These are phyloP conservation scores for Endotrypanum monterogeii DNA, from an alignment of 208 protist genomes.

Conservation along the genomic window DNA sequence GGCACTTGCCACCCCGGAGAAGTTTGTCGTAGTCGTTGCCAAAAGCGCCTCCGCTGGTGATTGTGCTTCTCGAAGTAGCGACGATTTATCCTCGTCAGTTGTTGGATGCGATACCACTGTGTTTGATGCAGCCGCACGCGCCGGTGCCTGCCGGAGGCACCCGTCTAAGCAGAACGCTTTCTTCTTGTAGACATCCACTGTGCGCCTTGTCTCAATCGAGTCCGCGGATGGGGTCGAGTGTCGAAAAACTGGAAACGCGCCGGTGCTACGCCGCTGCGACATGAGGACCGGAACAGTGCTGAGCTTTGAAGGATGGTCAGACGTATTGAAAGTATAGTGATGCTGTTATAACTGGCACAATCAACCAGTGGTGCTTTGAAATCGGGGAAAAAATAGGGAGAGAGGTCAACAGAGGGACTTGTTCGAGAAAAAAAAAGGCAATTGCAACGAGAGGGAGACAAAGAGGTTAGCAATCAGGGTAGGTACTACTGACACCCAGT, in stretches of 20 bases:
- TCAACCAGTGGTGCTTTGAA: no score
- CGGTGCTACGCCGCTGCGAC: constrained; percentile 6
- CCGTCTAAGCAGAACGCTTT: constrained; percentile 23
- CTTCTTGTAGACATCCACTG: constrained; percentile 2
- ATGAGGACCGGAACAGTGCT: background rate
- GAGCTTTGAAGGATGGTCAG: background rate
- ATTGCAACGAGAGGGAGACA: no score
- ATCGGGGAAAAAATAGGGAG: no score
- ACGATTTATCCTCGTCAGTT: background rate
- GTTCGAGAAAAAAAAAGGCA: no score
- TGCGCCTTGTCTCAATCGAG: background rate
- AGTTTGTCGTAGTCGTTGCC: background rate
- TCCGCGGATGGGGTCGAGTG: background rate
- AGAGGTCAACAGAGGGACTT: no score
- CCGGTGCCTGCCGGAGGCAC: constrained; percentile 3
- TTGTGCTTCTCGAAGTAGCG: background rate
- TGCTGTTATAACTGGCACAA: no score
- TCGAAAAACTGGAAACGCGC: constrained; percentile 6
- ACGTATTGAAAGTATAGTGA: background rate
- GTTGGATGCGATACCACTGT: background rate
- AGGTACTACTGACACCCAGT: no score
- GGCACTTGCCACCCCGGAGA: background rate
- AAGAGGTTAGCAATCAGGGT: no score
- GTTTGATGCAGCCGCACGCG: constrained; percentile 5
- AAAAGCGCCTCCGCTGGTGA: constrained; percentile 31